A percentile compares a stretch with the other conserved stretches of the same genome.
phyloP scores from a whole-genome alignment of 805 yeast genomes.

The Saturnispora besseyi region DNA sequence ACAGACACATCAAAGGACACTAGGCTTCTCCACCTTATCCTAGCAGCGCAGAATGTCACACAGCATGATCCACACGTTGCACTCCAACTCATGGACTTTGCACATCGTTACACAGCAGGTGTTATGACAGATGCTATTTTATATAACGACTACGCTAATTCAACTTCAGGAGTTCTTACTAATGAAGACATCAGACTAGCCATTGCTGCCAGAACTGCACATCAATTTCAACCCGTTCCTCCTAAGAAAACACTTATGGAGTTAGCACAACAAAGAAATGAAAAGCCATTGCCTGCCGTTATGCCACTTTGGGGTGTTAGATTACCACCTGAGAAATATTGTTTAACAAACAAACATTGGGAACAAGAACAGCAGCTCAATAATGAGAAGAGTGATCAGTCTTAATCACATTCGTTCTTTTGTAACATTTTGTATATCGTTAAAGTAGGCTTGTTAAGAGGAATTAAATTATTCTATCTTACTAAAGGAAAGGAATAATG shows the following conservation, averaged over 20 bases:
- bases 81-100: slow-evolving; percentile 92
- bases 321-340: slow-evolving; percentile 95
- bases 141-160: slow-evolving; percentile 74
- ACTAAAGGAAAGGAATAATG: too few relatives aligned
- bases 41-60: slow-evolving; percentile 89
- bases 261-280: slow-evolving; percentile 85
- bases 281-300: slow-evolving; percentile 83
- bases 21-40: slow-evolving; percentile 74
- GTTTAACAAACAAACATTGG: slow-evolving; percentile 80
- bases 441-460: background rate
- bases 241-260: slow-evolving; percentile 89
- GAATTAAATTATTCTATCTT: background rate
- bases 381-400: background rate
- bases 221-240: slow-evolving; percentile 91
- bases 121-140: slow-evolving; percentile 83
- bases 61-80: slow-evolving; percentile 95
- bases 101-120: slow-evolving; percentile 78
- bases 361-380: slow-evolving; percentile 22
- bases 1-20: slow-evolving; percentile 4
- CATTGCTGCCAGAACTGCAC: slow-evolving; percentile 87
- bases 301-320: slow-evolving; percentile 88
- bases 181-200: slow-evolving; percentile 91
- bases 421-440: background rate
- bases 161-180: slow-evolving; percentile 35
- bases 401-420: background rate